A percentile compares a stretch with the other conserved stretches of the same genome.
phyloP scores from a whole-genome alignment of 148 eudicot species.

The Vaccinium darrowii region DNA sequence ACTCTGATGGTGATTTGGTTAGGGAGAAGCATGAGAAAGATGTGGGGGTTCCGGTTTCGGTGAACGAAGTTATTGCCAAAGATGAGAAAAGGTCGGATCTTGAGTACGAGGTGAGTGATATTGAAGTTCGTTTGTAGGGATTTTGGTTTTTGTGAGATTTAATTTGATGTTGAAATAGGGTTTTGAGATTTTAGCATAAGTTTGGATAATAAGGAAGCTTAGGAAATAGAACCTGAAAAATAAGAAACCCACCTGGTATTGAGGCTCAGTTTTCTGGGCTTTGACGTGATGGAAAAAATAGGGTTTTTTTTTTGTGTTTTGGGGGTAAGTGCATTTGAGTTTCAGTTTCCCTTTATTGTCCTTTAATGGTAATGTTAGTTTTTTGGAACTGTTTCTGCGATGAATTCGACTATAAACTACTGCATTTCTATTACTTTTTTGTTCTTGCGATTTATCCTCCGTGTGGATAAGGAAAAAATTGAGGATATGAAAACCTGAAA shows the following conservation, averaged over 20 bases:
- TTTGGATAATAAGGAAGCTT: not conserved
- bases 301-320: not conserved
- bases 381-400: not conserved
- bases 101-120: slow-evolving; percentile 51
- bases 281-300: not conserved
- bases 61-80: slow-evolving; percentile 18
- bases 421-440: not conserved
- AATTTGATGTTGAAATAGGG: not conserved
- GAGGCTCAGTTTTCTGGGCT: too few species aligned
- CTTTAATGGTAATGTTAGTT: not conserved
- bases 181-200: not conserved
- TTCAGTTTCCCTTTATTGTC: too few species aligned
- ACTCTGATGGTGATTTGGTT: slow-evolving; percentile 18
- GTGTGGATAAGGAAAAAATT: not conserved
- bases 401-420: not conserved
- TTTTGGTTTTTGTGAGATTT: not conserved
- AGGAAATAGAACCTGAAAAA: too few species aligned
- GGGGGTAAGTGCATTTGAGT: not conserved
- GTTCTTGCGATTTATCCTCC: not conserved
- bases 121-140: not conserved
- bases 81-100: slow-evolving; percentile 64
- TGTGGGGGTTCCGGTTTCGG: slow-evolving; percentile 19
- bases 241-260: not conserved
- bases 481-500: not conserved
- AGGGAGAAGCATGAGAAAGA: slow-evolving; percentile 31